Conservation (phyloP, 2,329 filamentous ascomycete species). For the Exserohilum rostratum region DNA sequence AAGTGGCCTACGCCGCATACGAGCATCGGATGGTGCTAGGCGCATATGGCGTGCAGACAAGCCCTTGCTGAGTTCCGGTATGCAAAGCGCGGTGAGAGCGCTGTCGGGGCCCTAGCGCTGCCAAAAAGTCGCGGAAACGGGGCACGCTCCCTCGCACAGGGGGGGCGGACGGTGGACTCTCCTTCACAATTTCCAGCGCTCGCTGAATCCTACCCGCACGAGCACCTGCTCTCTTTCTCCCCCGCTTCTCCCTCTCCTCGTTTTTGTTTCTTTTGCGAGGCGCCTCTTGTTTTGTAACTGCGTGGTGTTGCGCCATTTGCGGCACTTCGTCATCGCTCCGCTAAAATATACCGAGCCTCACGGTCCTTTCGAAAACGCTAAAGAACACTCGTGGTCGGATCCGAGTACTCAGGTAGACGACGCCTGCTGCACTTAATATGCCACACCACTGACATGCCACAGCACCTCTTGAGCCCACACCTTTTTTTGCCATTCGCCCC, state of each 20-base stretch:
- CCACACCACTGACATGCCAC: conserved; percentile 1
- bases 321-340: conserved; percentile 6
- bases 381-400: no score
- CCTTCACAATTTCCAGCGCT: conserved; percentile 10
- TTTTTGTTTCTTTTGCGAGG: background rate
- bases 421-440: background rate
- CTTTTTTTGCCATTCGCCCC: background rate
- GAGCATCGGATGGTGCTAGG: conserved; percentile 12
- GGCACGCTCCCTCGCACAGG: conserved; percentile 12
- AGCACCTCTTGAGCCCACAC: background rate
- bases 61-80: conserved; percentile 8
- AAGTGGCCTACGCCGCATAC: background rate
- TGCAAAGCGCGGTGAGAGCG: conserved; percentile 24
- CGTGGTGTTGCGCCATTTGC: conserved; percentile 16
- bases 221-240: conserved; percentile 1
- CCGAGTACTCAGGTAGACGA: background rate
- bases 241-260: background rate
- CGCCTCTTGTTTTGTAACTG: conserved; percentile 5
- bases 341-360: background rate
- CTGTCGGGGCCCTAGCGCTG: conserved; percentile 16
- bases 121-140: conserved; percentile 24
- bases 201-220: conserved; percentile 7
- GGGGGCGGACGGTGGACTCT: conserved; percentile 7
- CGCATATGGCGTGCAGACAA: conserved; percentile 8
- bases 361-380: background rate